Evolutionary conservation across 208 protist species (phyloP).

Genomic region (Kentomonas sorsogonicus): DNA sequence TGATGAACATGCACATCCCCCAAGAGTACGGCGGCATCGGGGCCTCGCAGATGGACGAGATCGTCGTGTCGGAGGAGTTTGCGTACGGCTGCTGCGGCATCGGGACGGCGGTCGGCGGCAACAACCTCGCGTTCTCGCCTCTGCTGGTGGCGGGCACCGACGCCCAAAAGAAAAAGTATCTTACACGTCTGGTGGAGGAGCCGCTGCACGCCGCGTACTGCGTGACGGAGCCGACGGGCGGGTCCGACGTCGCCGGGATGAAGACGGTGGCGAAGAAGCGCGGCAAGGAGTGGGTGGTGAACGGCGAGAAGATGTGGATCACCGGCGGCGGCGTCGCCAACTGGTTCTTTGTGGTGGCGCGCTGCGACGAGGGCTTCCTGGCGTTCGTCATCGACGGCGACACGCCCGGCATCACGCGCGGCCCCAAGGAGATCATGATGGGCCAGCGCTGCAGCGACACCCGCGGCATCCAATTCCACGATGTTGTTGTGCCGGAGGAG

Average conservation of each 20-base stretch:
- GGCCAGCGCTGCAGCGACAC: slow-evolving; percentile 91
- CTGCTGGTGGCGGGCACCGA: slow-evolving; percentile 83
- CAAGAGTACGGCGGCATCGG: slow-evolving; percentile 76
- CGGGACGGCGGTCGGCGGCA: slow-evolving; percentile 76
- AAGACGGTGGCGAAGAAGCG: slow-evolving; percentile 84
- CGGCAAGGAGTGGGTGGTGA: slow-evolving; percentile 85
- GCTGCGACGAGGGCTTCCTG: slow-evolving; percentile 70
- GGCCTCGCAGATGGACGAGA: slow-evolving; percentile 52
- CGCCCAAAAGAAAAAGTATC: slow-evolving; percentile 86
- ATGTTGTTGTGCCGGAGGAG: slow-evolving; percentile 80
- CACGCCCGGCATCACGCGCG: slow-evolving; percentile 69
- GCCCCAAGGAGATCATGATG: slow-evolving; percentile 88
- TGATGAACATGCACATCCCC: slow-evolving; percentile 83
- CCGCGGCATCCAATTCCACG: slow-evolving; percentile 86
- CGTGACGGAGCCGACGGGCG: slow-evolving; percentile 81
- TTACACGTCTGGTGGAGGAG: slow-evolving; percentile 77
- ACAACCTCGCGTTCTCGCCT: slow-evolving; percentile 66
- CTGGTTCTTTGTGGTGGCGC: slow-evolving; percentile 90
- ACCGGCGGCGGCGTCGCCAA: slow-evolving; percentile 90
- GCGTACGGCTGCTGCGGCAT: slow-evolving; percentile 87
- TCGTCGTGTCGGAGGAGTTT: slow-evolving; percentile 84
- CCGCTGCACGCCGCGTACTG: slow-evolving; percentile 77
- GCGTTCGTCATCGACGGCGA: slow-evolving; percentile 87
- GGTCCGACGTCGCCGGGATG: slow-evolving; percentile 84
- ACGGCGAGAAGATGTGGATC: slow-evolving; percentile 94